phyloP scores from a whole-genome alignment of 352 stramenopile genomes.

The Phytophthora brassicae region DNA sequence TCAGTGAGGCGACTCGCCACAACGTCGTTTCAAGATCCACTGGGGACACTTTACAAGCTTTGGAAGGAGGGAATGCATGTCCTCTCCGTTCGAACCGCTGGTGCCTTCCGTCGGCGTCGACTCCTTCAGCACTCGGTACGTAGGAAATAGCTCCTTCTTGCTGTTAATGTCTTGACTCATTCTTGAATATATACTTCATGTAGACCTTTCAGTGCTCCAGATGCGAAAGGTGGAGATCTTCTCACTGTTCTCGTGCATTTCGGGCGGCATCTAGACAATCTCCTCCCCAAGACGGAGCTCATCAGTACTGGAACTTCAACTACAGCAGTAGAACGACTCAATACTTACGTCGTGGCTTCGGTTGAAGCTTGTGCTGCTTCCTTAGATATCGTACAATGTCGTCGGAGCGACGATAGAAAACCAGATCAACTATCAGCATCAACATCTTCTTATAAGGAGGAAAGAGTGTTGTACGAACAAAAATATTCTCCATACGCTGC shows the following conservation, averaged over 20 bases:
- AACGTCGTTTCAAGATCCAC: conserved; percentile 17
- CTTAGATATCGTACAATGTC: conserved; percentile 3
- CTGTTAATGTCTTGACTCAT: not conserved
- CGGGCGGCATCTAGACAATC: conserved; percentile 39
- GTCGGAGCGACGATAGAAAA: conserved; percentile 12
- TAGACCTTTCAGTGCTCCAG: conserved; percentile 60
- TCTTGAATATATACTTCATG: not conserved
- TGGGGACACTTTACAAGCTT: not conserved
- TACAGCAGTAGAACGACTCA: conserved; percentile 6
- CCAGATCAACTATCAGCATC: not conserved
- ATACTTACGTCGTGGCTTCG: conserved; percentile 41
- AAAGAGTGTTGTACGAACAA: conserved; percentile 41
- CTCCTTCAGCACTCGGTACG: conserved; percentile 20
- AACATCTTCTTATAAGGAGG: not conserved
- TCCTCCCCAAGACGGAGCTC: conserved; percentile 10
- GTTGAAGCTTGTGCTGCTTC: conserved; percentile 28
- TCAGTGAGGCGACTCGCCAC: conserved; percentile 2
- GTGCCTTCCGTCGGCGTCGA: not conserved
- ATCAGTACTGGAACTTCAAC: not conserved
- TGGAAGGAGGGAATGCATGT: conserved; percentile 35
- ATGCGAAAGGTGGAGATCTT: conserved; percentile 35
- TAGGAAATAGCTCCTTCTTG: conserved; percentile 3
- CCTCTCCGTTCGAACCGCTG: conserved; percentile 27
- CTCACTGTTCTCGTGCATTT: conserved; percentile 59
- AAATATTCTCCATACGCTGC: conserved; percentile 63